These are phyloP conservation scores for Fonsecaea monophora DNA, from an alignment of 2,329 filamentous ascomycete species.

Conservation along the genomic window DNA sequence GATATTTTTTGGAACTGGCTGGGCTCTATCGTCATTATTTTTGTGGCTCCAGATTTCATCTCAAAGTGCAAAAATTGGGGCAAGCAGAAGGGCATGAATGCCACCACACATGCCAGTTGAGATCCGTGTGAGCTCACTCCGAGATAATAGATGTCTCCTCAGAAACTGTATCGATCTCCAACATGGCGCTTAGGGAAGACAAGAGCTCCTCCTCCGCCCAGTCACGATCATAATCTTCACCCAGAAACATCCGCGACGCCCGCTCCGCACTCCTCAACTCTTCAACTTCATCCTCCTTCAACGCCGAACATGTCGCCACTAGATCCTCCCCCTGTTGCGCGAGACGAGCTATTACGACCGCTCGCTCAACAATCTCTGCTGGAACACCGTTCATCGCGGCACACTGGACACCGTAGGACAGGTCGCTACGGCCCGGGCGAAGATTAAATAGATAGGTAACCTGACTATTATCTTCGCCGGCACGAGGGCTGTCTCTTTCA, in stretches of 20 bases:
- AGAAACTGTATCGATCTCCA: slow-evolving; percentile 12
- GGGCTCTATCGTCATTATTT: slow-evolving; percentile 61
- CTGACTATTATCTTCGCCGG: slow-evolving; percentile 56
- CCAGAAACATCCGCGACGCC: slow-evolving; percentile 33
- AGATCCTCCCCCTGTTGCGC: slow-evolving; percentile 77
- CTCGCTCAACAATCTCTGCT: slow-evolving; percentile 72
- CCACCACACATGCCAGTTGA: slow-evolving; percentile 21
- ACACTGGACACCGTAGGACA: slow-evolving; percentile 85
- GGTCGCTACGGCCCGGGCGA: slow-evolving; percentile 69
- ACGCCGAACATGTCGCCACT: slow-evolving; percentile 70
- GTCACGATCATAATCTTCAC: slow-evolving; percentile 28
- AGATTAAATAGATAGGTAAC: slow-evolving; percentile 73
- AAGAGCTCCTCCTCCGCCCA: slow-evolving; percentile 27
- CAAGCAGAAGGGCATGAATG: slow-evolving; percentile 55
- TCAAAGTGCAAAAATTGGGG: slow-evolving; percentile 64
- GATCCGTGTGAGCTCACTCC: background rate
- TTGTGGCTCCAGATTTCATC: slow-evolving; percentile 64
- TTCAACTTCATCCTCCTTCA: slow-evolving; percentile 68
- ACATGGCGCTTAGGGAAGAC: slow-evolving; percentile 25
- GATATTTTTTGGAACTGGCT: slow-evolving; percentile 64
- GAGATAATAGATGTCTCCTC: slow-evolving; percentile 8
- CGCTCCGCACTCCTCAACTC: slow-evolving; percentile 69
- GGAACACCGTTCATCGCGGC: slow-evolving; percentile 87
- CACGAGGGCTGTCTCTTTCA: slow-evolving; percentile 12
- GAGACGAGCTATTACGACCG: slow-evolving; percentile 73